phyloP scores from a whole-genome alignment of 2,329 filamentous ascomycete species.

The Sporothrix brasiliensis region DNA sequence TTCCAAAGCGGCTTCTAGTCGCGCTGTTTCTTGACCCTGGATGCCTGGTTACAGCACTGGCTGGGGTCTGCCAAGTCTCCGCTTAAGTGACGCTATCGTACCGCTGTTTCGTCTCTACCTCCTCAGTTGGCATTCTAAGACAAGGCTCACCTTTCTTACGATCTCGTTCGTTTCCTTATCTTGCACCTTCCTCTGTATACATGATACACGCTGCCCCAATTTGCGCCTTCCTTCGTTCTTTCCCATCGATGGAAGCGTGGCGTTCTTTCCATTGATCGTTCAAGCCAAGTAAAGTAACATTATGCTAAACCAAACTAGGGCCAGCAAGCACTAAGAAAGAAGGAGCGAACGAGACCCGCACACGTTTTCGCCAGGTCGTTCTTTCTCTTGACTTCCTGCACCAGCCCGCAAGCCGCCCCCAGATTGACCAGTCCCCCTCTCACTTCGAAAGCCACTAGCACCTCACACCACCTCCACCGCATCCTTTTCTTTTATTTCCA shows the following conservation, averaged over 20 bases:
- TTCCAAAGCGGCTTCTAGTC: not conserved
- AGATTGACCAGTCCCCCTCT: not conserved
- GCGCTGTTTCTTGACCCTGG: not conserved
- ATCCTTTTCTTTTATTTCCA: not conserved
- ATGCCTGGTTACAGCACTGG: conserved; percentile 7
- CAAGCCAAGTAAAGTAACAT: conserved; percentile 1
- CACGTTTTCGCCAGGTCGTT: not conserved
- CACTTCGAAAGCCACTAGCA: conserved; percentile 7
- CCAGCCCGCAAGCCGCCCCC: conserved; percentile 1
- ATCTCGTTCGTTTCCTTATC: not conserved
- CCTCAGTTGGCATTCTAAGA: not conserved
- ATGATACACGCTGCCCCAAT: conserved; percentile 2
- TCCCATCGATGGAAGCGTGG: not conserved
- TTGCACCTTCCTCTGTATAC: not conserved
- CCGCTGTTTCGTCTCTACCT: conserved; percentile 5
- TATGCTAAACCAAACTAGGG: conserved; percentile 8
- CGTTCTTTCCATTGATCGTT: not conserved
- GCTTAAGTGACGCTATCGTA: conserved; percentile 2
- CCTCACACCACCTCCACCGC: conserved; percentile 5
- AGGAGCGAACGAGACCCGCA: conserved; percentile 19
- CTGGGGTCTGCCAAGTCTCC: not conserved
- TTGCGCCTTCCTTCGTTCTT: not conserved
- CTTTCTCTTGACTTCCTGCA: not conserved
- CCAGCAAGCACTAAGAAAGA: conserved; percentile 14
- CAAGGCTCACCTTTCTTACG: not conserved